Evolutionary conservation across 768 basidiomycete species (phyloP).

Genomic region (Xerocomellus dryophilus): DNA sequence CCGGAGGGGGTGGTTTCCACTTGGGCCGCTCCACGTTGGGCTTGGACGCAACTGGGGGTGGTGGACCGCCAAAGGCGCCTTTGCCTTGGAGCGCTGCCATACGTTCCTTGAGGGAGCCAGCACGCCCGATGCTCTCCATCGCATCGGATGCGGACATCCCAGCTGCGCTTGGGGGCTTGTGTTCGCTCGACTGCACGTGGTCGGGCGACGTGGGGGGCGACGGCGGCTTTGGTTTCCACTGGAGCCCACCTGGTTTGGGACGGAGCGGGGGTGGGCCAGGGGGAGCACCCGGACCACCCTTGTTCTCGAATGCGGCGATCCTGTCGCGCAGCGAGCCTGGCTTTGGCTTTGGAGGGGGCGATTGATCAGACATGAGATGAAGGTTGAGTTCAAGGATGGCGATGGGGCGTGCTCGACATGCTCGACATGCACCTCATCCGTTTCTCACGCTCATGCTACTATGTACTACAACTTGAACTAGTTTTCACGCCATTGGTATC

Average conservation of each 20-base stretch:
- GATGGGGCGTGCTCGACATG: constrained; percentile 19
- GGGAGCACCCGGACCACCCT: constrained; percentile 33
- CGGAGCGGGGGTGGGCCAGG: constrained; percentile 36
- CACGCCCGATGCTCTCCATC: constrained; percentile 77
- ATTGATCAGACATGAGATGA: constrained; percentile 57
- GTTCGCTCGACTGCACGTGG: constrained; percentile 13
- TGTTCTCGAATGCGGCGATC: constrained; percentile 83
- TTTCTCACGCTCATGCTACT: constrained; percentile 24
- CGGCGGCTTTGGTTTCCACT: constrained; percentile 69
- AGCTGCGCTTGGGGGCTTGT: constrained; percentile 26
- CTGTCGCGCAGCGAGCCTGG: constrained; percentile 80
- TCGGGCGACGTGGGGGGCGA: constrained; percentile 40
- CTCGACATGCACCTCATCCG: constrained; percentile 4
- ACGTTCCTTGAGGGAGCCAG: constrained; percentile 82
- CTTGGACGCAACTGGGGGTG: constrained; percentile 47
- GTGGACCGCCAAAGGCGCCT: constrained; percentile 66
- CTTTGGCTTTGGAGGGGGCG: constrained; percentile 60
- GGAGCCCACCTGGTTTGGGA: constrained; percentile 60
- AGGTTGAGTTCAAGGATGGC: constrained; percentile 15
- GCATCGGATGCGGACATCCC: constrained; percentile 86
- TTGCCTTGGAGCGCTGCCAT: constrained; percentile 92
- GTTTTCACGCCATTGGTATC: constrained; percentile 70
- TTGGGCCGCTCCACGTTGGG: constrained; percentile 67
- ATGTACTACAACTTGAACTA: too few relatives aligned
- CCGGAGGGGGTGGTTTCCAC: constrained; percentile 78